Percentiles rank a stretch among this genome's conserved stretches.
phyloP scores from a whole-genome alignment of 1,284 basidiomycete species.

The Rhizoctonia solani region DNA sequence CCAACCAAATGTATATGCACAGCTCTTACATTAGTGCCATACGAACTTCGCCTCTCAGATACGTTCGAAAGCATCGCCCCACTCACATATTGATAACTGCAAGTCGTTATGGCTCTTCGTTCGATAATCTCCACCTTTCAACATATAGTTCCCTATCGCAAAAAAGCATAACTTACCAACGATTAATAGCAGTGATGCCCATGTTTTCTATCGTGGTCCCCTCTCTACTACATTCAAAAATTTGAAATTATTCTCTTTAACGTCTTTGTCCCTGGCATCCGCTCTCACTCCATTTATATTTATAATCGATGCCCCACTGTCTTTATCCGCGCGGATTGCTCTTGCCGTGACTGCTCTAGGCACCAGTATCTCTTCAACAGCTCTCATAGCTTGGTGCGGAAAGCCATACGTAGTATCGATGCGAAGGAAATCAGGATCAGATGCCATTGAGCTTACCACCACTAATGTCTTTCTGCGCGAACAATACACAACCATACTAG shows the following conservation, averaged over 20 bases:
- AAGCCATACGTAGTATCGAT: slow-evolving; percentile 57
- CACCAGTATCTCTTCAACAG: slow-evolving; percentile 73
- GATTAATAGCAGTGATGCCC: background rate
- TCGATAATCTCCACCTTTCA: too few species aligned
- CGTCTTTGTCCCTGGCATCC: slow-evolving; percentile 72
- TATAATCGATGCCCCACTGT: slow-evolving; percentile 75
- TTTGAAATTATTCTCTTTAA: slow-evolving; percentile 82
- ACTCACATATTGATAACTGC: too few species aligned
- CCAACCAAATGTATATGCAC: too few species aligned
- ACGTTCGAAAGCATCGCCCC: too few species aligned
- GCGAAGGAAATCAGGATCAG: slow-evolving; percentile 46
- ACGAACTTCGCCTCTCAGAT: too few species aligned
- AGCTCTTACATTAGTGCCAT: too few species aligned
- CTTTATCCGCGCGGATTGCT: slow-evolving; percentile 67
- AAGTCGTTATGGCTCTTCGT: too few species aligned
- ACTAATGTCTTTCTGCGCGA: slow-evolving; percentile 63
- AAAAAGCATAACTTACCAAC: too few species aligned
- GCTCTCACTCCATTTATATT: slow-evolving; percentile 79
- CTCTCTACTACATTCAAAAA: slow-evolving; percentile 70
- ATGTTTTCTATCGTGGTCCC: slow-evolving; percentile 56
- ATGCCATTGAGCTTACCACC: slow-evolving; percentile 71
- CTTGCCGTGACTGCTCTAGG: slow-evolving; percentile 71
- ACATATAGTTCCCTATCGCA: too few species aligned
- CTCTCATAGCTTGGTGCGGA: slow-evolving; percentile 72
- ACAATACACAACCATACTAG: slow-evolving; percentile 70